A percentile compares a stretch with the other conserved stretches of the same genome.
Conservation (phyloP, 306 rosid species). For the Rubus idaeus region DNA sequence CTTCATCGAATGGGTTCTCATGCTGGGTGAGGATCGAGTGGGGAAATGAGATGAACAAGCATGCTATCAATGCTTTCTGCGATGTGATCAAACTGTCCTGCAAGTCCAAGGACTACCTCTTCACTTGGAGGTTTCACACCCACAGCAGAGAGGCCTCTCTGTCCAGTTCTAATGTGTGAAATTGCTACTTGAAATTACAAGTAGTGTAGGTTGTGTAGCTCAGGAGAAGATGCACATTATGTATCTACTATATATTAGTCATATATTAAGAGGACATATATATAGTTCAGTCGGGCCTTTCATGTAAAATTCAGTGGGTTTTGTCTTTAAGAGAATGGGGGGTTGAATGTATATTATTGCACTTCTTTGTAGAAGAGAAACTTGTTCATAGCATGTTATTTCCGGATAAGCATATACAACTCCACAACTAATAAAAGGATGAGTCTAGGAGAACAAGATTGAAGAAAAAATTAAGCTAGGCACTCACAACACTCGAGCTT, state of each 20-base stretch:
- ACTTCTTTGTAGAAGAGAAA: not conserved
- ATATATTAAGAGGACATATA: not conserved
- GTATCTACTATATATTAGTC: slow-evolving; percentile 1
- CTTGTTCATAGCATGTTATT: slow-evolving; percentile 6
- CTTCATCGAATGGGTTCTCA: slow-evolving; percentile 65
- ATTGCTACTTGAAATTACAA: slow-evolving; percentile 4
- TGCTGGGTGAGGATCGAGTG: slow-evolving; percentile 96
- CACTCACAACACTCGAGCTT: not conserved
- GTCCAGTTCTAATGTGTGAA: slow-evolving; percentile 46
- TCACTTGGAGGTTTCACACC: slow-evolving; percentile 87
- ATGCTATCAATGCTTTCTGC: slow-evolving; percentile 59
- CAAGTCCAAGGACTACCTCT: slow-evolving; percentile 70
- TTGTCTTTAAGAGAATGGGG: not conserved
- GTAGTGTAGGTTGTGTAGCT: slow-evolving; percentile 7
- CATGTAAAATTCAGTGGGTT: not conserved
- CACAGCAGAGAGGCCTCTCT: slow-evolving; percentile 48
- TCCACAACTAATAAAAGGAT: not conserved
- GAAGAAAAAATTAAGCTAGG: not conserved
- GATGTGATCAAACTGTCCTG: slow-evolving; percentile 63
- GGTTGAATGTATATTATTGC: not conserved
- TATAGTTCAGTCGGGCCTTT: not conserved
- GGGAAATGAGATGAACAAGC: slow-evolving; percentile 47
- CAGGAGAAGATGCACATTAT: not conserved
- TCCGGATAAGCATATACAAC: not conserved
- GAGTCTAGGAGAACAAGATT: not conserved